Evolutionary conservation across 2,329 filamentous ascomycete species (phyloP).

Genomic region (Aspergillus candidus): DNA sequence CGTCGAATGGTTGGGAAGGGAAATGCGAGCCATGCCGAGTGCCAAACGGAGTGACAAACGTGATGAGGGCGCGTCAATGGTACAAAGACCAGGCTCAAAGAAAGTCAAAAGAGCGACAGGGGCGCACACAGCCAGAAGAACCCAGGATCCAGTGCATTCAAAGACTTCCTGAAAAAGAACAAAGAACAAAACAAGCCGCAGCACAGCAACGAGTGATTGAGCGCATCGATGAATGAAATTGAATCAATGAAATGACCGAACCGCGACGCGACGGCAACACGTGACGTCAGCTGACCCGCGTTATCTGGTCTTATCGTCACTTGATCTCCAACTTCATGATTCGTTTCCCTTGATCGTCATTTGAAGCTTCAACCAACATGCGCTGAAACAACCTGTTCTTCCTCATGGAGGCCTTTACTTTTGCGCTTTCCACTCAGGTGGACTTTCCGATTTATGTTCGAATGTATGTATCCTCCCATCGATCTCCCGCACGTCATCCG

Average conservation of each 20-base stretch:
- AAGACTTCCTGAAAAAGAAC: too few species aligned
- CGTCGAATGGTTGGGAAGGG: conserved; percentile 11
- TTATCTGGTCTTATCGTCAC: conserved; percentile 4
- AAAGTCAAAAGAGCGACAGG: neutral
- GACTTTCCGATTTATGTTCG: conserved; percentile 62
- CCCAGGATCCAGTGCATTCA: neutral
- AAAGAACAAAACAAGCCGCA: too few species aligned
- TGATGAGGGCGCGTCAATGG: conserved; percentile 6
- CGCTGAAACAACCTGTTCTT: neutral
- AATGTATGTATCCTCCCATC: conserved; percentile 47
- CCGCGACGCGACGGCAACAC: conserved; percentile 8
- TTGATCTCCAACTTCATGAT: too few species aligned
- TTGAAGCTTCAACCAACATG: neutral
- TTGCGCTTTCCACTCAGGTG: conserved; percentile 81
- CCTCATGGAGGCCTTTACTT: conserved; percentile 88
- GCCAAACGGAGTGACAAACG: conserved; percentile 12
- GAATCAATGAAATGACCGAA: neutral
- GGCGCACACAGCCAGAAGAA: neutral
- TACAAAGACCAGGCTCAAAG: conserved; percentile 4
- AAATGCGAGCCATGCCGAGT: conserved; percentile 25
- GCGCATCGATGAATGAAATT: too few species aligned
- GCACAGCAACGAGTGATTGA: too few species aligned
- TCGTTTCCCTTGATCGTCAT: too few species aligned
- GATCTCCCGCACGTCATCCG: neutral
- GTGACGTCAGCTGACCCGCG: conserved; percentile 9